Evolutionary conservation across 495 filamentous ascomycete genomes (phyloP).

Genomic region (Darksidea phi): DNA sequence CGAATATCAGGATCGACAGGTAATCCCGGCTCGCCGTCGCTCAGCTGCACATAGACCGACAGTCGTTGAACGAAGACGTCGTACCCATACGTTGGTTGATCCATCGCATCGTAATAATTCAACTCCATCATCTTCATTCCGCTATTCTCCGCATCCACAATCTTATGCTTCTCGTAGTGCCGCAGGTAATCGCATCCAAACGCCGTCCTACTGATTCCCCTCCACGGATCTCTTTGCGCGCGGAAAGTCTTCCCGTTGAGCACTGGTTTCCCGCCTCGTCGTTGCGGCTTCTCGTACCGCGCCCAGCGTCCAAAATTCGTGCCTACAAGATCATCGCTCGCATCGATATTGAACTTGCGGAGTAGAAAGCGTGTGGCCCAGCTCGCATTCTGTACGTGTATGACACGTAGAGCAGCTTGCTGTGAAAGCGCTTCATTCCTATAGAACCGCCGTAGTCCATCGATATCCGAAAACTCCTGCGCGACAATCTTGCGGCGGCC

Average conservation of each 20-base stretch:
- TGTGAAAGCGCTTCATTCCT: slow-evolving; percentile 36
- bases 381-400: slow-evolving; percentile 56
- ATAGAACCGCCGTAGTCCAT: slow-evolving; percentile 48
- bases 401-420: slow-evolving; percentile 49
- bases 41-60: slow-evolving; percentile 40
- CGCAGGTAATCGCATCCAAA: slow-evolving; percentile 58
- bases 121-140: slow-evolving; percentile 52
- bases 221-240: slow-evolving; percentile 54
- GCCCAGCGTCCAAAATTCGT: slow-evolving; percentile 54
- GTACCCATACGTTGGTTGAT: slow-evolving; percentile 44
- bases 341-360: slow-evolving; percentile 55
- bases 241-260: slow-evolving; percentile 52
- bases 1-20: slow-evolving; percentile 36
- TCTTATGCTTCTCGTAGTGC: slow-evolving; percentile 37
- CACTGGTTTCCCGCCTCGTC: slow-evolving; percentile 52
- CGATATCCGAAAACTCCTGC: slow-evolving; percentile 49
- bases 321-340: slow-evolving; percentile 48
- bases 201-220: slow-evolving; percentile 49
- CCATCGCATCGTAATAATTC: slow-evolving; percentile 49
- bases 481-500: slow-evolving; percentile 49
- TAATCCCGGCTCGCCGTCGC: slow-evolving; percentile 34
- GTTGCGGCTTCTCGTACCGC: slow-evolving; percentile 47
- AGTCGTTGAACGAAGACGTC: slow-evolving; percentile 51
- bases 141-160: slow-evolving; percentile 9
- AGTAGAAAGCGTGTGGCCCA: slow-evolving; percentile 54